Conservation (phyloP, 805 yeast genomes). For the Candida methanosorbosa region DNA sequence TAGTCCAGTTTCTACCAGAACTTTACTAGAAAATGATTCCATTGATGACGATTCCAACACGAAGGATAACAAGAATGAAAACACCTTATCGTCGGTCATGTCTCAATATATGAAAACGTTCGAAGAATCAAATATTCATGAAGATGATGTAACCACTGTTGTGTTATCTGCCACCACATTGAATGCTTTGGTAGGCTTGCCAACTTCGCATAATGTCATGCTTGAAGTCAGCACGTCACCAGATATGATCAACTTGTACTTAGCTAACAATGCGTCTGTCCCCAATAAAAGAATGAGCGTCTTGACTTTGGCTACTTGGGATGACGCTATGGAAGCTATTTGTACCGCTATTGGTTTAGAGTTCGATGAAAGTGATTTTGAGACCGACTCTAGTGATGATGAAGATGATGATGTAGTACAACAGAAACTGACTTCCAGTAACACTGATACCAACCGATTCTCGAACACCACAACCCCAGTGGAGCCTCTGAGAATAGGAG, state of each 20-base stretch:
- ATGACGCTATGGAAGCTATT: conserved; percentile 26
- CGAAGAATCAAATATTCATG: not conserved
- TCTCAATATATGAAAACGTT: not conserved
- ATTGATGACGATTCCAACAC: not conserved
- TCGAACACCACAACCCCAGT: not conserved
- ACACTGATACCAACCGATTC: no score
- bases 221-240: conserved; percentile 20
- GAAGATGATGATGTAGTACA: conserved; percentile 5
- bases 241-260: not conserved
- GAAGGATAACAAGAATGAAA: no score
- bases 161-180: conserved; percentile 18
- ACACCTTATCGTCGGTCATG: not conserved
- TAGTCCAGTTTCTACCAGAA: not conserved
- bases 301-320: conserved; percentile 21
- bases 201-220: conserved; percentile 12
- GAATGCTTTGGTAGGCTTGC: conserved; percentile 5
- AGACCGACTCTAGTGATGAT: conserved; percentile 6
- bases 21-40: no score
- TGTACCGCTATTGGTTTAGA: conserved; percentile 22
- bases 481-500: not conserved
- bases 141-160: conserved; percentile 13
- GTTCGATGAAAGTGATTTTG: conserved; percentile 26
- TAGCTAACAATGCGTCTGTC: not conserved
- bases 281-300: conserved; percentile 8
- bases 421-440: no score